Percentiles rank a stretch among this genome's conserved stretches.
These are phyloP conservation scores for Castanea sativa DNA, from an alignment of 306 rosid genomes.

Conservation along the genomic window DNA sequence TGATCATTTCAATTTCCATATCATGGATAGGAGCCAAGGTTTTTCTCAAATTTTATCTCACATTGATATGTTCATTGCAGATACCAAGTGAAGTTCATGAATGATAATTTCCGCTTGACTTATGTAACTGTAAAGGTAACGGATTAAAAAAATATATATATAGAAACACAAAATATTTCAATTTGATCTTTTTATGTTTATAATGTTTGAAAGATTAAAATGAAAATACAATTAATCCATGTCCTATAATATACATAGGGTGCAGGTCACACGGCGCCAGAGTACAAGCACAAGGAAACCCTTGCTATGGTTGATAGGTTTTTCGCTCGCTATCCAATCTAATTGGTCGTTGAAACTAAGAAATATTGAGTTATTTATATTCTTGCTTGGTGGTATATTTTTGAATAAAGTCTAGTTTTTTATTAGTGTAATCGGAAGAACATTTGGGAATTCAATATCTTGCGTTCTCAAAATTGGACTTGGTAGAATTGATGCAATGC, in stretches of 20 bases:
- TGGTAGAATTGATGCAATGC: no score
- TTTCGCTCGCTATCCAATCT: slow-evolving; percentile 28
- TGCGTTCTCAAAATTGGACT: no score
- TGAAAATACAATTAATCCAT: neutral
- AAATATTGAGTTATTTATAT: neutral
- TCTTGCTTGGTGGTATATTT: neutral
- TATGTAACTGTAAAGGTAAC: slow-evolving; percentile 28
- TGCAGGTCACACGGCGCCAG: slow-evolving; percentile 34
- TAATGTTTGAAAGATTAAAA: neutral
- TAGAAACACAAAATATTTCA: neutral
- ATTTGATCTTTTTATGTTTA: neutral
- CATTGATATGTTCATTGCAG: neutral
- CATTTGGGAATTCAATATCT: neutral
- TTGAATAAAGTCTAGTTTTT: neutral
- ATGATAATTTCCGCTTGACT: slow-evolving; percentile 19
- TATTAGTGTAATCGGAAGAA: neutral
- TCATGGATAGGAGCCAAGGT: no score
- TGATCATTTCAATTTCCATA: no score
- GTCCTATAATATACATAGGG: slow-evolving; percentile 4
- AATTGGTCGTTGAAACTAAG: neutral
- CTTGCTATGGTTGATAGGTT: slow-evolving; percentile 32
- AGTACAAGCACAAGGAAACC: slow-evolving; percentile 30
- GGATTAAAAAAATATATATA: neutral
- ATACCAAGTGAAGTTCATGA: slow-evolving; percentile 30
- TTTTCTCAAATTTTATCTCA: neutral